A percentile compares a stretch with the other conserved stretches of the same genome.
Conservation (phyloP, 2,329 filamentous ascomycete genomes). For the Ophiostoma piceae region DNA sequence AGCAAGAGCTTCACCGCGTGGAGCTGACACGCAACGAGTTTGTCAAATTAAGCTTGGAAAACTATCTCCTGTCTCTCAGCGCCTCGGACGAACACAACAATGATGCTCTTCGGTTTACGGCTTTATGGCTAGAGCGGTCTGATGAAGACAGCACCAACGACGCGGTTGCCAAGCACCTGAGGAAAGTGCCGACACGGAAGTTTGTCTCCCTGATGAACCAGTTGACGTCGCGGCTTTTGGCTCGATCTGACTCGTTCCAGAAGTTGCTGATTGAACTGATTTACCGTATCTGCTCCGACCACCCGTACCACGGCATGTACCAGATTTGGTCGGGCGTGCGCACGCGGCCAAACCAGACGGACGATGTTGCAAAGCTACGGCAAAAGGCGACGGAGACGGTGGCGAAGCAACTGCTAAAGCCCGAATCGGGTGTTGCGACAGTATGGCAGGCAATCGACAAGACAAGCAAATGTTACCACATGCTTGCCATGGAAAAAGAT, state of each 20-base stretch:
- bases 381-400: slow-evolving; percentile 67
- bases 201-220: slow-evolving; percentile 94
- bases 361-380: slow-evolving; percentile 68
- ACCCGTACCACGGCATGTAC: slow-evolving; percentile 96
- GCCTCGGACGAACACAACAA: slow-evolving; percentile 87
- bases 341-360: slow-evolving; percentile 62
- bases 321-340: slow-evolving; percentile 83
- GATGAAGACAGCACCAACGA: slow-evolving; percentile 70
- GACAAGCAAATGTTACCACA: slow-evolving; percentile 62
- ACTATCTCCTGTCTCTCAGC: slow-evolving; percentile 79
- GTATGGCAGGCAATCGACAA: slow-evolving; percentile 70
- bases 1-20: slow-evolving; percentile 76
- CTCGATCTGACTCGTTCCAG: slow-evolving; percentile 65
- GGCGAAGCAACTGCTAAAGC: slow-evolving; percentile 55
- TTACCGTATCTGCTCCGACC: slow-evolving; percentile 78
- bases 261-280: slow-evolving; percentile 67
- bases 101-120: slow-evolving; percentile 84
- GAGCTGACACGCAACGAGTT: slow-evolving; percentile 73
- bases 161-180: slow-evolving; percentile 65
- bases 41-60: slow-evolving; percentile 82
- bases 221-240: slow-evolving; percentile 82
- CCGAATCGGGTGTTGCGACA: slow-evolving; percentile 40
- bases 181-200: slow-evolving; percentile 77
- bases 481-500: slow-evolving; percentile 60
- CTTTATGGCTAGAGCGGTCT: slow-evolving; percentile 86